Conservation (phyloP, 371 early-diverging fungal genomes). For the Mortierella sp. region DNA sequence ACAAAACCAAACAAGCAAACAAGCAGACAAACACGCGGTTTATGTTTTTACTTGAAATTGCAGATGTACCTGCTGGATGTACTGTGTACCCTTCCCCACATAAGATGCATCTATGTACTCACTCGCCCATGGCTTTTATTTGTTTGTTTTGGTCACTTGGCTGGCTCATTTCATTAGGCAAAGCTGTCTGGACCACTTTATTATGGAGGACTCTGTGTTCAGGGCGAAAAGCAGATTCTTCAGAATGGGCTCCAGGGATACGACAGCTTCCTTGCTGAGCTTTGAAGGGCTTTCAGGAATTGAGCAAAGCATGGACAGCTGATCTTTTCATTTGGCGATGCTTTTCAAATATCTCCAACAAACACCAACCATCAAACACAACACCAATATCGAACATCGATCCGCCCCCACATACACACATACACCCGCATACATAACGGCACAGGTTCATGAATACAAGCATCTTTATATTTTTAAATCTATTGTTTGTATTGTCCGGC, state of each 20-base stretch:
- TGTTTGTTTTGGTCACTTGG: neutral
- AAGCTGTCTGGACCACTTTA: conserved; percentile 44
- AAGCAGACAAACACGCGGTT: neutral
- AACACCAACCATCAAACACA: no score
- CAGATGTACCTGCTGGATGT: neutral
- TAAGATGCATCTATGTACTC: neutral
- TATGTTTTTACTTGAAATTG: neutral
- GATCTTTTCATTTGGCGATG: neutral
- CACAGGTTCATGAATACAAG: no score
- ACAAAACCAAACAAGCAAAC: neutral
- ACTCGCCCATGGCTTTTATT: neutral
- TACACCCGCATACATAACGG: no score
- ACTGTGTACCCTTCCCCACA: neutral
- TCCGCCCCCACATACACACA: no score
- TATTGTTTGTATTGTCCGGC: no score
- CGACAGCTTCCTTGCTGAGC: conserved; percentile 52
- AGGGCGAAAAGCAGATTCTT: conserved; percentile 63
- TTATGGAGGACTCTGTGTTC: conserved; percentile 52
- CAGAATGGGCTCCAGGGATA: conserved; percentile 61
- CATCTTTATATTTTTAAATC: no score
- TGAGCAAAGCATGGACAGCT: neutral
- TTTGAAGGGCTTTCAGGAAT: conserved; percentile 14
- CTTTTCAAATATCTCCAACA: neutral
- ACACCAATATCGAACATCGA: neutral
- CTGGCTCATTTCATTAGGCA: conserved; percentile 16